Conservation (phyloP, 768 basidiomycete species). For the Mycena rebaudengoi region DNA sequence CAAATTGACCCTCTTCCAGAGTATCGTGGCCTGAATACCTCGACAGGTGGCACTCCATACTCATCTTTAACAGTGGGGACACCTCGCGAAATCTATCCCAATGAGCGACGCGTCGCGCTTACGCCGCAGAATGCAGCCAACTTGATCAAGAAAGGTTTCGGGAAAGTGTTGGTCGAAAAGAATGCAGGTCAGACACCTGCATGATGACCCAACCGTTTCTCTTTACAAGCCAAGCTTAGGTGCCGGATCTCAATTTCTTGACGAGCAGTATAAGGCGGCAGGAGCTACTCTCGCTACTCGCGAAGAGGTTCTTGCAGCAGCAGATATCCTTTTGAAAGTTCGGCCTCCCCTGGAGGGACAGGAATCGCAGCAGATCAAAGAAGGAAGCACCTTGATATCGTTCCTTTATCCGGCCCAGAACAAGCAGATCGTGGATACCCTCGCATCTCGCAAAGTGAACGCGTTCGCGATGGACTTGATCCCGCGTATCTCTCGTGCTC, state of each 20-base stretch:
- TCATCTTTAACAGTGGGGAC: slow-evolving; percentile 78
- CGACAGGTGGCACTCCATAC: slow-evolving; percentile 65
- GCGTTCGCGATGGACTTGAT: slow-evolving; percentile 93
- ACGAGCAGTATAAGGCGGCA: slow-evolving; percentile 80
- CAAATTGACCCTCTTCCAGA: not conserved
- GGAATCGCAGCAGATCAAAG: slow-evolving; percentile 70
- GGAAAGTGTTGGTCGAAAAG: slow-evolving; percentile 74
- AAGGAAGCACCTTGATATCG: slow-evolving; percentile 83
- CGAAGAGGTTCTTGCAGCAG: slow-evolving; percentile 70
- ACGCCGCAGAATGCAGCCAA: slow-evolving; percentile 81
- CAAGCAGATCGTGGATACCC: slow-evolving; percentile 72
- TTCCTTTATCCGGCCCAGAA: slow-evolving; percentile 89
- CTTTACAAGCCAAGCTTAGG: slow-evolving; percentile 29
- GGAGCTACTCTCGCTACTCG: slow-evolving; percentile 81
- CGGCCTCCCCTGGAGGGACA: slow-evolving; percentile 73
- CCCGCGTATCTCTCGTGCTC: slow-evolving; percentile 89
- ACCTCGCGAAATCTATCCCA: slow-evolving; percentile 78
- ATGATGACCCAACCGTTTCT: not conserved
- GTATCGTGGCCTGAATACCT: slow-evolving; percentile 15
- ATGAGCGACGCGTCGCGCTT: slow-evolving; percentile 82
- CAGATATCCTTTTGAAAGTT: slow-evolving; percentile 89
- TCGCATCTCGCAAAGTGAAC: slow-evolving; percentile 72
- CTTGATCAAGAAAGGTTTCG: slow-evolving; percentile 86
- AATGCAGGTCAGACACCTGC: slow-evolving; percentile 18
- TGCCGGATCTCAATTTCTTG: slow-evolving; percentile 83